Evolutionary conservation across 1,284 basidiomycete genomes (phyloP).

Genomic region (Pholiota adiposa): DNA sequence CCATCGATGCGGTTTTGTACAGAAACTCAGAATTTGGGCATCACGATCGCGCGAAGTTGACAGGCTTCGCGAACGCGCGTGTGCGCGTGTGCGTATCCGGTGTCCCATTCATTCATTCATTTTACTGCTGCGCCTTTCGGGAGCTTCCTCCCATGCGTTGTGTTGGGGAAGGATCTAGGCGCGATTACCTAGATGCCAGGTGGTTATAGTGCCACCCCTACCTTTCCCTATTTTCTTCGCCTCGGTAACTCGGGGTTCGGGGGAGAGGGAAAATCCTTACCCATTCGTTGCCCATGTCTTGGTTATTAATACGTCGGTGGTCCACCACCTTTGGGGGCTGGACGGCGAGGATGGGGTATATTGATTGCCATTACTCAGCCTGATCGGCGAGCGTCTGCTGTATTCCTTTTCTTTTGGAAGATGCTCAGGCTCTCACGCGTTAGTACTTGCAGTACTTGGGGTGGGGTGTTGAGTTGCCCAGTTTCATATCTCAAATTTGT

Average conservation of each 20-base stretch:
- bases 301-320: not conserved
- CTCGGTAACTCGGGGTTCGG: not conserved
- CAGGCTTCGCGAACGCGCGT: not conserved
- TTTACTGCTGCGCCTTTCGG: too few relatives aligned
- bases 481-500: too few relatives aligned
- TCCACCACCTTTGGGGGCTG: not conserved
- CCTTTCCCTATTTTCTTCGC: not conserved
- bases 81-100: not conserved
- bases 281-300: not conserved
- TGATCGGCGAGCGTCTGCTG: not conserved
- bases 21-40: not conserved
- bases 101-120: too few relatives aligned
- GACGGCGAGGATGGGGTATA: not conserved
- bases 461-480: too few relatives aligned
- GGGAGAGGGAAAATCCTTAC: not conserved
- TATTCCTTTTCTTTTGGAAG: not conserved
- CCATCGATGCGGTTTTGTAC: not conserved
- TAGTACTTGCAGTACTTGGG: not conserved
- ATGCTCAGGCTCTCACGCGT: not conserved
- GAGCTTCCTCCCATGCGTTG: too few relatives aligned
- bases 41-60: not conserved
- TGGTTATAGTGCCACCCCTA: not conserved
- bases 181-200: too few relatives aligned
- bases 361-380: not conserved
- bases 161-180: too few relatives aligned